Evolutionary conservation across 495 filamentous ascomycete genomes (phyloP).

Genomic region (Xylaria palmicola): DNA sequence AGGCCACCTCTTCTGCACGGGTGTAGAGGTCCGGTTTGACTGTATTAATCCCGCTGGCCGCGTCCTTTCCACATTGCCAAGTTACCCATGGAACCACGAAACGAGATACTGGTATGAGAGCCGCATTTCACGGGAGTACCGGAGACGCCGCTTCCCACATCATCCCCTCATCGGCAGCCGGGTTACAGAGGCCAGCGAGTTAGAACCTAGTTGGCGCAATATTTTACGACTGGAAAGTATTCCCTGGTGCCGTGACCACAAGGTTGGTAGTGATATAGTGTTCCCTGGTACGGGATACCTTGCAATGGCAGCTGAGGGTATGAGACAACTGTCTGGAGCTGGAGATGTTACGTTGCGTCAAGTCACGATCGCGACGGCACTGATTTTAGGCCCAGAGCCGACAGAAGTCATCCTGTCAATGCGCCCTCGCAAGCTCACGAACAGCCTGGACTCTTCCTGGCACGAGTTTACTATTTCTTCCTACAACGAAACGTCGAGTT

Average conservation of each 20-base stretch:
- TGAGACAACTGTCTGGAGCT: constrained; percentile 4
- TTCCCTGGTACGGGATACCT: constrained; percentile 50
- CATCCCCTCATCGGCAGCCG: constrained; percentile 51
- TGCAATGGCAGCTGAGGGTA: constrained; percentile 49
- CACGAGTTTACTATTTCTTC: constrained; percentile 46
- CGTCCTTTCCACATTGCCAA: constrained; percentile 41
- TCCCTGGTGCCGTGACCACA: constrained; percentile 52
- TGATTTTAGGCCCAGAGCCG: constrained; percentile 34
- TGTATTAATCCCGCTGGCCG: constrained; percentile 19
- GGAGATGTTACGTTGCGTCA: constrained; percentile 28
- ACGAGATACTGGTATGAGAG: constrained; percentile 46
- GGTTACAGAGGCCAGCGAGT: constrained; percentile 36
- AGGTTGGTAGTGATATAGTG: constrained; percentile 36
- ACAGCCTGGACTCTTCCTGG: constrained; percentile 34
- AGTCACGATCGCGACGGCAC: constrained; percentile 25
- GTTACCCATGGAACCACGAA: constrained; percentile 51
- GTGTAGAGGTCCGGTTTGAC: constrained; percentile 16
- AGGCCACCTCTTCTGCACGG: constrained; percentile 28
- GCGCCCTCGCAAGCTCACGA: constrained; percentile 28
- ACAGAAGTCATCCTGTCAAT: constrained; percentile 41
- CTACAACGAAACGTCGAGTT: constrained; percentile 17
- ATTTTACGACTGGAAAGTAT: constrained; percentile 41
- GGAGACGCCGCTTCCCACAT: constrained; percentile 39
- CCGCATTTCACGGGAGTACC: constrained; percentile 41
- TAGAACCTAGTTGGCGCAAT: constrained; percentile 54